Evolutionary conservation across 2,329 filamentous ascomycete genomes (phyloP), one percentile per base, ranked within the genome.

Genomic region (Cladosporium halotolerans): DNA sequence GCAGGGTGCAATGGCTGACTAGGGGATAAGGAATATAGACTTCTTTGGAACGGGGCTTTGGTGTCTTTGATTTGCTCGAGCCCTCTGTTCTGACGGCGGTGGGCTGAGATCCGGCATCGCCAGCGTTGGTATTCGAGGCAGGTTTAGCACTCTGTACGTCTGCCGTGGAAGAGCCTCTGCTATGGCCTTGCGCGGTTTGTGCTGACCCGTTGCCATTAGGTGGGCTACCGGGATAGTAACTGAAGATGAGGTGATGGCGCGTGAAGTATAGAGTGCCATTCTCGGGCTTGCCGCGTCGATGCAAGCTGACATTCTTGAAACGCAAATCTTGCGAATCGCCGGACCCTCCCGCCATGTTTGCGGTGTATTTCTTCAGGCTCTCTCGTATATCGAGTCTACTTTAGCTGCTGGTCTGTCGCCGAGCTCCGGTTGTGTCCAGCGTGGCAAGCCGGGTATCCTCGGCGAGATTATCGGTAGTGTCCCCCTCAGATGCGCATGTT

Each of bases 21-120:
- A 97, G 91, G 19, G 92, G 91, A 70, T 91, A 99, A 13, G 93
- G 91, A 52, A 97, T 89, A 88, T 92, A 99, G 66, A 88, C 82
- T 71, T 96, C 88, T 67, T 84, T 79, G 18, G 79, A 75, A 59
- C 74, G 75, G 9, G 65, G 64, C 19, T 42, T 38, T 10, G 42
- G 31, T 11, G 19, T 9, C n/a, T 43, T 51, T 31, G 31, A 71
- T 11, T 44, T 51, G 10, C 28, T 50, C 23, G 39, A 34, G 13
- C 14, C n/a, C 23, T 36, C 18, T 16, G 39, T 32, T 23, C 32
- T 2, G 23, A 8, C 32, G 18, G n/a, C 18, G 10, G 38, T 66
- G 54, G 58, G n/a, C n/a, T 16, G 2, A 4, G 43, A 19, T 14
- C 46, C 33, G 33, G 34, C 23, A 4, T 45, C 43, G 4, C 58